These are phyloP conservation scores for Phytophthora aleatoria DNA, from an alignment of 352 stramenopile species.

Conservation along the genomic window DNA sequence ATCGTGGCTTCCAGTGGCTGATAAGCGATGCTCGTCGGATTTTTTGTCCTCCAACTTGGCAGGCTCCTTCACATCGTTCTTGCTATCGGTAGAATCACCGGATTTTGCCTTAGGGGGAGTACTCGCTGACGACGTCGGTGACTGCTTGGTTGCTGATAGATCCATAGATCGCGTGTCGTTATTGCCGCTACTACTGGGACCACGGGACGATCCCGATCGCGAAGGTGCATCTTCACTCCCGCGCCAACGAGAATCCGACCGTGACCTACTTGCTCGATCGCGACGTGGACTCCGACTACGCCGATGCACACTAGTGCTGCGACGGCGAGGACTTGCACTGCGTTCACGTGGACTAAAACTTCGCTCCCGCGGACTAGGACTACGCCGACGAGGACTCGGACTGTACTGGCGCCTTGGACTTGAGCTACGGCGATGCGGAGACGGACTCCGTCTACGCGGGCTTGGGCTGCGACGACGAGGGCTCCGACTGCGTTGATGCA, in stretches of 20 bases:
- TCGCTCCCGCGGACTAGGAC: constrained; percentile 8
- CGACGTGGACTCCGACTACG: constrained; percentile 18
- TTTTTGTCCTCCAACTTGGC: constrained; percentile 1
- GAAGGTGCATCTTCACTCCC: constrained; percentile 18
- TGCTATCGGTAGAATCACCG: constrained; percentile 2
- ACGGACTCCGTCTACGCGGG: constrained; percentile 10
- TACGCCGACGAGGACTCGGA: constrained; percentile 5
- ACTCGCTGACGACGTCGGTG: background rate
- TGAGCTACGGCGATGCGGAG: constrained; percentile 4
- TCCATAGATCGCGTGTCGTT: constrained; percentile 12
- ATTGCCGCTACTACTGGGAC: constrained; percentile 18
- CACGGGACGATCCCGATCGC: constrained; percentile 27
- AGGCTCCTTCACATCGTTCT: constrained; percentile 2
- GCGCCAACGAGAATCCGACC: constrained; percentile 19
- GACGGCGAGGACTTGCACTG: constrained; percentile 17
- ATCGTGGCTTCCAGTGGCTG: constrained; percentile 7
- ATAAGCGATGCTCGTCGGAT: constrained; percentile 4
- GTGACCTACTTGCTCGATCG: constrained; percentile 26
- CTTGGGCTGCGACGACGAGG: constrained; percentile 12
- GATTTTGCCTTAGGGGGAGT: constrained; percentile 6
- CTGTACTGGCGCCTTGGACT: constrained; percentile 12
- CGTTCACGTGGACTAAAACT: constrained; percentile 13
- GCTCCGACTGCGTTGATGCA: constrained; percentile 11
- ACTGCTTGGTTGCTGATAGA: background rate
- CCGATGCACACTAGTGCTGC: constrained; percentile 16